Evolutionary conservation across 108 stramenopile genomes (phyloP).

Genomic region (Fragilaria radians): DNA sequence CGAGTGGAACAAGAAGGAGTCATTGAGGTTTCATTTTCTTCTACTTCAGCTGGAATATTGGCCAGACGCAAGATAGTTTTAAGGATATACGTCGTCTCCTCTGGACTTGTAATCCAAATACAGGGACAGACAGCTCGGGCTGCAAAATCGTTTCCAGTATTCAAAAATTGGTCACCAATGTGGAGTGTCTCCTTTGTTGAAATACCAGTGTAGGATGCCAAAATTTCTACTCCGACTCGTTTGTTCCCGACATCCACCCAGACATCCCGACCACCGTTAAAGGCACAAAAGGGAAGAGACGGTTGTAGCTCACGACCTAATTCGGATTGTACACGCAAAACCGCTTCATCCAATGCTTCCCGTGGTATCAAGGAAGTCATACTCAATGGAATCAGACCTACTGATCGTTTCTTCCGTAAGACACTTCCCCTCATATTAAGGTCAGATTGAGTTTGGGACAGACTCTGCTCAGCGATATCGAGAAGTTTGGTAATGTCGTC

Average conservation of each 20-base stretch:
- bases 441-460: conserved; percentile 45
- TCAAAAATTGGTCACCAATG: conserved; percentile 89
- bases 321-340: conserved; percentile 68
- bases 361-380: conserved; percentile 54
- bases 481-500: conserved; percentile 52
- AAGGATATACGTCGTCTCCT: conserved; percentile 86
- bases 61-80: conserved; percentile 77
- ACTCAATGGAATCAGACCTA: conserved; percentile 74
- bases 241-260: conserved; percentile 95
- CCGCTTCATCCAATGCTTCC: conserved; percentile 86
- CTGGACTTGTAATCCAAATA: conserved; percentile 89
- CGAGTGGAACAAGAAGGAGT: background rate
- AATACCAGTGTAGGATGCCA: conserved; percentile 78
- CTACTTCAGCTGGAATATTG: conserved; percentile 27
- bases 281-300: conserved; percentile 85
- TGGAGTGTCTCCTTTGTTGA: conserved; percentile 65
- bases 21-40: conserved; percentile 4
- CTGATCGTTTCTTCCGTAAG: conserved; percentile 82
- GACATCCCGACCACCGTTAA: conserved; percentile 89
- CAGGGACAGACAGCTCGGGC: conserved; percentile 79
- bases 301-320: conserved; percentile 4
- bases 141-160: conserved; percentile 90
- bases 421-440: conserved; percentile 64
- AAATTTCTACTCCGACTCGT: conserved; percentile 79
- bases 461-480: conserved; percentile 57